phyloP scores from a whole-genome alignment of 2,329 filamentous ascomycete genomes.

The Trichoderma sp. region DNA sequence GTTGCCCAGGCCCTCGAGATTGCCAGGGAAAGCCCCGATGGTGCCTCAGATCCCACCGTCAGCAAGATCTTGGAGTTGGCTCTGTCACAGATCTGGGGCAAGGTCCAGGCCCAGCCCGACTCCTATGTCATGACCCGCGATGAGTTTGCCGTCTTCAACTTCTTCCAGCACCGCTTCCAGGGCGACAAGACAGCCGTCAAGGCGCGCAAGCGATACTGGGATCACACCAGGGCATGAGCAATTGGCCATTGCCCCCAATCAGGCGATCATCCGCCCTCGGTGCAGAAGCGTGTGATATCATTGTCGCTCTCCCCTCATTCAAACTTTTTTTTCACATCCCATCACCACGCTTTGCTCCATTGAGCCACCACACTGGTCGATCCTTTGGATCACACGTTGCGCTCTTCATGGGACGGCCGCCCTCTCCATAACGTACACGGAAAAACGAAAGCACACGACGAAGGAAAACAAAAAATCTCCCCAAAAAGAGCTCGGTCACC shows the following conservation, averaged over 20 bases:
- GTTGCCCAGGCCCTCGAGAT: conserved; percentile 72
- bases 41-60: conserved; percentile 62
- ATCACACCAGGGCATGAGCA: conserved; percentile 41
- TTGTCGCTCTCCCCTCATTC: not conserved
- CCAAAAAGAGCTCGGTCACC: not conserved
- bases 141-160: conserved; percentile 88
- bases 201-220: conserved; percentile 57
- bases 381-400: not conserved
- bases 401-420: not conserved
- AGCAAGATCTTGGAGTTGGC: conserved; percentile 65
- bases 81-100: conserved; percentile 65
- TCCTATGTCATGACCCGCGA: conserved; percentile 73
- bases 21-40: conserved; percentile 71
- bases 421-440: not conserved
- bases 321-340: not conserved
- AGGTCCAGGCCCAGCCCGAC: conserved; percentile 63
- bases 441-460: not conserved
- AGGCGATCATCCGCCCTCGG: not conserved
- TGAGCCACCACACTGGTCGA: not conserved
- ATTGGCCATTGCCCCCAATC: not conserved
- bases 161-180: conserved; percentile 68
- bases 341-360: not conserved
- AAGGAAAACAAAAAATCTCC: not conserved
- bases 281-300: not conserved
- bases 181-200: conserved; percentile 51